These are phyloP conservation scores for Pholiota adiposa DNA, from an alignment of 1,284 basidiomycete species.

Conservation along the genomic window DNA sequence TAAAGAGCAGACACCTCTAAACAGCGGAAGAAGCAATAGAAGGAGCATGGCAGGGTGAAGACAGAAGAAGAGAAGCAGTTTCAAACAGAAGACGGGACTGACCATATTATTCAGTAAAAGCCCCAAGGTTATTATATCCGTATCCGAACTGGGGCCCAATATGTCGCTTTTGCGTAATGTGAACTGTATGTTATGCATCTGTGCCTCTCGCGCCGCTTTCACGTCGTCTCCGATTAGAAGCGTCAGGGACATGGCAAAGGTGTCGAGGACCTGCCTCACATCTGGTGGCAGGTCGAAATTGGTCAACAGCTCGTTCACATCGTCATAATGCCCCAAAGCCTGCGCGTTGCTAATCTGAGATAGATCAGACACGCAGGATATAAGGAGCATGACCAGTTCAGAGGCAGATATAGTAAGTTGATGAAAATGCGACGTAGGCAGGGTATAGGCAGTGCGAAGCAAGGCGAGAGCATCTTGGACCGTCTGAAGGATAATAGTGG, in stretches of 20 bases:
- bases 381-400: conserved; percentile 61
- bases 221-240: conserved; percentile 67
- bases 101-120: conserved; percentile 65
- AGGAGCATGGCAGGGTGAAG: not conserved
- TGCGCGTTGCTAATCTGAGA: conserved; percentile 63
- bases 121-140: conserved; percentile 66
- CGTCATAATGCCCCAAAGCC: conserved; percentile 56
- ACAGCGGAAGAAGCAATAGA: conserved; percentile 9
- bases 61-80: conserved; percentile 13
- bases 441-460: conserved; percentile 56
- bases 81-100: conserved; percentile 25
- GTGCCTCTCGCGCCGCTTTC: conserved; percentile 66
- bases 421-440: conserved; percentile 65
- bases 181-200: conserved; percentile 65
- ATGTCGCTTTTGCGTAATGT: conserved; percentile 60
- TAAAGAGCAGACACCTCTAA: not conserved
- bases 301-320: conserved; percentile 59
- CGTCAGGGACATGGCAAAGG: conserved; percentile 60
- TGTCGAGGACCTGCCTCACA: conserved; percentile 61
- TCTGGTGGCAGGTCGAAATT: conserved; percentile 51
- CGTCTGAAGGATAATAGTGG: conserved; percentile 51
- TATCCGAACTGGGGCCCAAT: conserved; percentile 58
- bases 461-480: conserved; percentile 65
- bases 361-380: conserved; percentile 61
- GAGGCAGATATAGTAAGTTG: conserved; percentile 62